Base-by-base conservation (phyloP, 495 filamentous ascomycete genomes). In the Talaromyces thailandensis region DNA sequence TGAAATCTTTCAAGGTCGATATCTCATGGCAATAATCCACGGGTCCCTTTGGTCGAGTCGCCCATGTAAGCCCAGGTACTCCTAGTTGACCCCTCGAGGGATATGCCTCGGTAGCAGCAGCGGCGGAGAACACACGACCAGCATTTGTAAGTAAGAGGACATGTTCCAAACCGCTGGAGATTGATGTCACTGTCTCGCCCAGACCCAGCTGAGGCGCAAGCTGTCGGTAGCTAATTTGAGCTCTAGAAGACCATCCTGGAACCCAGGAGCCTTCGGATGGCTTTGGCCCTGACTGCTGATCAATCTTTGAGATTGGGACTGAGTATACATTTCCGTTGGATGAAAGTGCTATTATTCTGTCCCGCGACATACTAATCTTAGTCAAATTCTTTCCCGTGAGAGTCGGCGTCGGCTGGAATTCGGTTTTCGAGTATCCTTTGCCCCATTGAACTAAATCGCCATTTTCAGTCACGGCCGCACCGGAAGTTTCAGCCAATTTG, bases 371-470 rank as follows among this genome's bases (percentile, higher is more conserved):
- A 21, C 82, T 80, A 24, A 96, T 71, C 21, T 86, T 87, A 29
- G 75, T 74, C 56, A 98, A 72, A 65, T 93, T 82, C 71, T 96
- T 96, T 55, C 93, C 94, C 35, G 76, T 85, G 32, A 98, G 70
- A 14, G 93, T 97, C 63, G 79, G 74, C 2, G 79, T 81, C 0
- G 94, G 94, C 4, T 79, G 70, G 50, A 66, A 79, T 32, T 75
- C 70, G 1, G 80, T 75, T 50, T 76, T 75, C 11, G 86, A 88
- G 70, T 86, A 97, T 21, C 80, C 91, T 25, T 77, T 81, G 3
- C 94, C 94, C 94, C 94, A 98, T 73, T 96, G 93, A 16, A 97
- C 77, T 14, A 98, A 75, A 70, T 98, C 89, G 4, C 94, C 94
- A 50, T 87, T 88, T 69, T 96, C 93, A 25, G 84, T 87, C 50